Conservation (phyloP, 352 stramenopile species). For the Globisporangium carolinianum region DNA sequence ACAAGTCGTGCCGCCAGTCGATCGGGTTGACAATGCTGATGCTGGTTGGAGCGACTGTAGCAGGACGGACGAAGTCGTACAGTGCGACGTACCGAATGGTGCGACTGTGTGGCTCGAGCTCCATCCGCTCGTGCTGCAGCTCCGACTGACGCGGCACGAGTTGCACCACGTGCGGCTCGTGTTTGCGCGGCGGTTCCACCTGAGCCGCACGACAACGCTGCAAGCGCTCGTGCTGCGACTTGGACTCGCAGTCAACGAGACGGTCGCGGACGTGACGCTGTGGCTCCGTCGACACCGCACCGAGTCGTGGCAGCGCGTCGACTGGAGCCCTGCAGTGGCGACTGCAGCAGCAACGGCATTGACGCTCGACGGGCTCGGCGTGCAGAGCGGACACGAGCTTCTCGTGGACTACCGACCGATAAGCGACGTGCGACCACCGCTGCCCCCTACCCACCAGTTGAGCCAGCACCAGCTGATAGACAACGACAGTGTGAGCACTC, state of each 20-base stretch:
- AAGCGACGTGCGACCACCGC: conserved; percentile 4
- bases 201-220: conserved; percentile 30
- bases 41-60: neutral
- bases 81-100: neutral
- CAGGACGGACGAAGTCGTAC: neutral
- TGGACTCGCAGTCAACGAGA: conserved; percentile 43
- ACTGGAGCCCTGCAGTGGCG: conserved; percentile 39
- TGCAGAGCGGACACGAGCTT: conserved; percentile 49
- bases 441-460: too few relatives aligned
- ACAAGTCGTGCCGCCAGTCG: neutral
- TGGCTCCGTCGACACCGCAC: conserved; percentile 55
- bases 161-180: conserved; percentile 47
- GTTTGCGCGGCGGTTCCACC: conserved; percentile 40
- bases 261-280: conserved; percentile 45
- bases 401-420: conserved; percentile 62
- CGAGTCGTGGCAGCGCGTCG: conserved; percentile 51
- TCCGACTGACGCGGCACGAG: conserved; percentile 54
- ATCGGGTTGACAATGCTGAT: neutral
- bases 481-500: conserved; percentile 16
- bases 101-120: conserved; percentile 25
- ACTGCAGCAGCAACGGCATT: conserved; percentile 4
- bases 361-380: conserved; percentile 31
- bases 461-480: conserved; percentile 14
- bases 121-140: conserved; percentile 45
- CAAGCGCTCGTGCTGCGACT: conserved; percentile 54